These are phyloP conservation scores for Fusarium decemcellulare DNA, from an alignment of 2,329 filamentous ascomycete species.

Conservation along the genomic window DNA sequence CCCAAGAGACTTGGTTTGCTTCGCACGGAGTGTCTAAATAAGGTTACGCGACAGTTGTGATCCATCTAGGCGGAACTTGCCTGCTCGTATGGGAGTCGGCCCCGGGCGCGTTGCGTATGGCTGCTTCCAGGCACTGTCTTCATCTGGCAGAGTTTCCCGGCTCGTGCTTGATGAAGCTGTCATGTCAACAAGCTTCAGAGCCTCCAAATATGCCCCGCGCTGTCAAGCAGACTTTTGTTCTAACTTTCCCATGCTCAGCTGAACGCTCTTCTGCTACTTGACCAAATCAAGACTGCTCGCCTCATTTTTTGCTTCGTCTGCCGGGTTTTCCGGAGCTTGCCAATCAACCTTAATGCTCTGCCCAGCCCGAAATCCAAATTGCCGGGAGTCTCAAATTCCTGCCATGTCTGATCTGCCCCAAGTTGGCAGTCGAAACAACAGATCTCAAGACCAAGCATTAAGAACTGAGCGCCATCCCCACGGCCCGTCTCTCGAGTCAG, in stretches of 20 bases:
- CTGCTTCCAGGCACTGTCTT: background rate
- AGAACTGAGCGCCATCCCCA: background rate
- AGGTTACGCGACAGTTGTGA: background rate
- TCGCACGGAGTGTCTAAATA: background rate
- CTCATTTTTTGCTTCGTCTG: slow-evolving; percentile 2
- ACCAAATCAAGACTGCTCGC: background rate
- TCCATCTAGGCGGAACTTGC: slow-evolving; percentile 8
- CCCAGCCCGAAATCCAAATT: background rate
- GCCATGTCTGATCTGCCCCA: background rate
- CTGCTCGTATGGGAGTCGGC: background rate
- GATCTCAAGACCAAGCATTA: slow-evolving; percentile 6
- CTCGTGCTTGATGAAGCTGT: background rate
- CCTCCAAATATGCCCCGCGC: background rate
- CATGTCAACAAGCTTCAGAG: slow-evolving; percentile 13
- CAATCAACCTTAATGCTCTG: slow-evolving; percentile 11
- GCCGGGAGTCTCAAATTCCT: slow-evolving; percentile 4
- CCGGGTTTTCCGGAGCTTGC: slow-evolving; percentile 11
- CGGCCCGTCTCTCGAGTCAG: slow-evolving; percentile 8
- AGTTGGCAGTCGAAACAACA: slow-evolving; percentile 1
- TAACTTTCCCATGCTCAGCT: slow-evolving; percentile 7
- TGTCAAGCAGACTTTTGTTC: slow-evolving; percentile 20
- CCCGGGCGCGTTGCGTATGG: background rate
- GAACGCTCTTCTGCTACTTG: background rate
- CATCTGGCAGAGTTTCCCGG: background rate
- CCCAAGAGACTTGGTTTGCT: background rate